Evolutionary conservation across 2,329 filamentous ascomycete genomes (phyloP), one percentile per base, ranked within the genome.

Genomic region (Claviceps lovelessii): DNA sequence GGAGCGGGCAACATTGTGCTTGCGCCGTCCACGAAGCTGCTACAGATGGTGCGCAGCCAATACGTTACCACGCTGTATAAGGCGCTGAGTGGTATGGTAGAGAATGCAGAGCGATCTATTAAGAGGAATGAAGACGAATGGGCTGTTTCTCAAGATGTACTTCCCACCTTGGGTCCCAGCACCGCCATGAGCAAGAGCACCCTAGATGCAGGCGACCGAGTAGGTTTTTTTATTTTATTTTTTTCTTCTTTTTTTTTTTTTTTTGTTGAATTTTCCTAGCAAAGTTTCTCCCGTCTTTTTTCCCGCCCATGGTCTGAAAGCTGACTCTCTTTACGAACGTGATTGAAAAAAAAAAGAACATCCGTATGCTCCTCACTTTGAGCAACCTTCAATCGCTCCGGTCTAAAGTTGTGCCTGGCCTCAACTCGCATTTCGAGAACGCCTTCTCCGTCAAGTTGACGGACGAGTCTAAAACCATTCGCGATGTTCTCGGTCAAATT

Each of bases 21-120:
- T 29, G 85, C 91, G 19, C 94, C 93, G 5, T 85, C 89, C 41
- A 77, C 85, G 8, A 98, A 97, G 68, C 73, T 96, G 47, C 74
- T 97, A 47, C 88, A 95, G 67, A 89, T 90, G 80, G 89, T 97
- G 17, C 81, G 90, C 59, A 86, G 84, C 59, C 89, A 95, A 65
- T 98, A 98, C 64, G 90, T 95, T 17, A 90, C 86, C 7, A 95
- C 90, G 56, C 73, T 98, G 47, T 97, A 97, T 70, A 95, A 95
- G 68, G 89, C 89, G 7, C 73, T 98, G 42, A 94, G 88, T 62
- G 93, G 91, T 28, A 91, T 98, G 83, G 90, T 98, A 1, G 93
- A 97, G 70, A 97, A 95, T 68, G 91, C 93, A 3, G 90, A 97
- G 70, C 82, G 83, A 55, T 79, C 84, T 3, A 68, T 83, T 15